Evolutionary conservation across 208 protist species (phyloP).

Genomic region (Leishmania lainsoni): DNA sequence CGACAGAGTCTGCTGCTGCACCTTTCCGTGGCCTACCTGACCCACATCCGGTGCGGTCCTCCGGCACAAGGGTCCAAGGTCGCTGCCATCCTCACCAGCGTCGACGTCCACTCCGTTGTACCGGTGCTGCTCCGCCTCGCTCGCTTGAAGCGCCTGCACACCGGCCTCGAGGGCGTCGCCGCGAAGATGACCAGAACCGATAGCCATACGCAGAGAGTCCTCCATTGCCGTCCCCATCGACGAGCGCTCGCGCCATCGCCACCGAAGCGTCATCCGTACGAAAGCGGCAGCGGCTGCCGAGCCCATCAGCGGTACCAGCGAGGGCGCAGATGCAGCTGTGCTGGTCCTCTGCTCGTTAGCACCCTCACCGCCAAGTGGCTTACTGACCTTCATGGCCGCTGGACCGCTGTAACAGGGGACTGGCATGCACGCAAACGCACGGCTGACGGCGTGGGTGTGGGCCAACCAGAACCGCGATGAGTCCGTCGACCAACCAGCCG

Average conservation of each 20-base stretch:
- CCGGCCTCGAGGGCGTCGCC: constrained; percentile 54
- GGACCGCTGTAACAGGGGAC: not conserved
- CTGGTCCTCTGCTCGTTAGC: not conserved
- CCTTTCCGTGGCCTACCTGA: not conserved
- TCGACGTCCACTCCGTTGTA: constrained; percentile 18
- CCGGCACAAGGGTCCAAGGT: not conserved
- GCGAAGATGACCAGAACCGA: constrained; percentile 41
- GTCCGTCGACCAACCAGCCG: constrained; percentile 17
- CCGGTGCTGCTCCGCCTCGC: constrained; percentile 19
- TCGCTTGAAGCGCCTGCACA: constrained; percentile 40
- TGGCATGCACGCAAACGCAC: constrained; percentile 7
- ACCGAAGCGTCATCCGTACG: constrained; percentile 19
- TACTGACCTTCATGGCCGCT: not conserved
- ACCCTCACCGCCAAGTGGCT: not conserved
- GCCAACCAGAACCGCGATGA: constrained; percentile 26
- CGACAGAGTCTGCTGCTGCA: not conserved
- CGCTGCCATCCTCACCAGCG: not conserved
- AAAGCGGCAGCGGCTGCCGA: constrained; percentile 1
- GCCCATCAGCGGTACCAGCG: not conserved
- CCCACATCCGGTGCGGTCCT: not conserved
- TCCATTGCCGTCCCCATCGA: constrained; percentile 45
- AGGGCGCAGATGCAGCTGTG: not conserved
- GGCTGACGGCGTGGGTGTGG: constrained; percentile 32
- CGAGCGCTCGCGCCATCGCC: constrained; percentile 23
- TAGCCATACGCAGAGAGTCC: constrained; percentile 32